Evolutionary conservation across 768 basidiomycete genomes (phyloP).

Genomic region (Lactarius deliciosus): DNA sequence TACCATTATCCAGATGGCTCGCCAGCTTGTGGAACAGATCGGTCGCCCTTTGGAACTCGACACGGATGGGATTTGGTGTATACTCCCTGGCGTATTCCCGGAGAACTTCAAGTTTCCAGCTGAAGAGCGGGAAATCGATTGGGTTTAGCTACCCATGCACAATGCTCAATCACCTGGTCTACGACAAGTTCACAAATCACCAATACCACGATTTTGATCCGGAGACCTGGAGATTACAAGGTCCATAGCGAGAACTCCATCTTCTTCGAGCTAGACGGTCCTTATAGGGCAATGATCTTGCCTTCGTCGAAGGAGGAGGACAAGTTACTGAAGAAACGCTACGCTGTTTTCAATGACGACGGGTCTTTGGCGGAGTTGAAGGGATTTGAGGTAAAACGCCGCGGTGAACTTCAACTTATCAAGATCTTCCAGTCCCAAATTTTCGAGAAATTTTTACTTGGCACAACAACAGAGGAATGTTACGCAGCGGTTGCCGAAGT

Average conservation of each 20-base stretch:
- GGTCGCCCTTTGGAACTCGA: conserved; percentile 96
- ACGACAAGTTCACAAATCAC: conserved; percentile 94
- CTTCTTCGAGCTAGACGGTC: conserved; percentile 98
- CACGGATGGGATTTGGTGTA: conserved; percentile 99
- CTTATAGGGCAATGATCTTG: conserved; percentile 98
- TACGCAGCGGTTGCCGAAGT: conserved; percentile 91
- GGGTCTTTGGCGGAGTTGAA: conserved; percentile 97
- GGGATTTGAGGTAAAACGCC: conserved; percentile 97
- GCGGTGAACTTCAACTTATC: conserved; percentile 97
- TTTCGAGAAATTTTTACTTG: conserved; percentile 96
- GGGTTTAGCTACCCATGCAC: conserved; percentile 96
- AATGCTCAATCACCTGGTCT: conserved; percentile 98
- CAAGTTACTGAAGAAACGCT: conserved; percentile 96
- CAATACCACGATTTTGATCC: conserved; percentile 94
- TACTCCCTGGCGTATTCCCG: conserved; percentile 97
- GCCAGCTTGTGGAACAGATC: conserved; percentile 95
- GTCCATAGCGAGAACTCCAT: conserved; percentile 97
- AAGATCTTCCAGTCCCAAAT: conserved; percentile 99
- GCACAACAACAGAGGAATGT: conserved; percentile 91
- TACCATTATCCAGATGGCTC: conserved; percentile 99
- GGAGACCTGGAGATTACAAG: conserved; percentile 77
- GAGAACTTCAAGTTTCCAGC: conserved; percentile 97
- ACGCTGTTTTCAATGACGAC: conserved; percentile 98
- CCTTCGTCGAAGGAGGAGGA: conserved; percentile 99
- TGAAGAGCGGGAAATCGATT: conserved; percentile 83